Evolutionary conservation across 768 basidiomycete species (phyloP).

Genomic region (Lanmaoa rubissima): DNA sequence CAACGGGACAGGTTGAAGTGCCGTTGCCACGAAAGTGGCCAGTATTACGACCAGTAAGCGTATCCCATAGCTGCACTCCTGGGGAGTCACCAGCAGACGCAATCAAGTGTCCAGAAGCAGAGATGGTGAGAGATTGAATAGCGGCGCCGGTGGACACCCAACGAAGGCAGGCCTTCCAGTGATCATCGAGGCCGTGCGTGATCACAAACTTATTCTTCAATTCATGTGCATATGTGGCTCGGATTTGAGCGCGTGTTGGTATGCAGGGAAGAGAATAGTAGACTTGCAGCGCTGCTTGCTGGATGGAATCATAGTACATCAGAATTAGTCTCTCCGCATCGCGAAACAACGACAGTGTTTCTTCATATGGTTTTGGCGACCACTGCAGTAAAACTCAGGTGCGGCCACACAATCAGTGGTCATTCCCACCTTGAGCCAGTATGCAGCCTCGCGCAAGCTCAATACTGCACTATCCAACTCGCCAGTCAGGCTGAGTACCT

Average conservation of each 20-base stretch:
- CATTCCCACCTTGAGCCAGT: constrained; percentile 16
- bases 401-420: not conserved
- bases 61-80: constrained; percentile 24
- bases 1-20: constrained; percentile 13
- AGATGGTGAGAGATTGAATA: constrained; percentile 16
- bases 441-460: constrained; percentile 8
- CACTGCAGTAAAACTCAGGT: constrained; percentile 5
- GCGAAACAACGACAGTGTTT: constrained; percentile 9
- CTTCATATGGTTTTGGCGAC: constrained; percentile 4
- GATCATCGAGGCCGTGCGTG: constrained; percentile 6
- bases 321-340: constrained; percentile 21
- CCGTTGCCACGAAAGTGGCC: constrained; percentile 11
- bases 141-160: constrained; percentile 7
- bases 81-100: constrained; percentile 36
- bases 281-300: constrained; percentile 17
- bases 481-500: constrained; percentile 19
- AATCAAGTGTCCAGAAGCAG: constrained; percentile 16
- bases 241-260: constrained; percentile 9
- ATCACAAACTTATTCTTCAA: constrained; percentile 13
- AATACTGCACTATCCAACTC: constrained; percentile 14
- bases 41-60: constrained; percentile 11
- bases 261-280: constrained; percentile 13
- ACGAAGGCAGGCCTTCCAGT: constrained; percentile 16
- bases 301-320: constrained; percentile 20
- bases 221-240: constrained; percentile 8